Percentiles rank a stretch among this genome's conserved stretches.
phyloP scores from a whole-genome alignment of 2,329 filamentous ascomycete species.

The Apiospora malaysiana region DNA sequence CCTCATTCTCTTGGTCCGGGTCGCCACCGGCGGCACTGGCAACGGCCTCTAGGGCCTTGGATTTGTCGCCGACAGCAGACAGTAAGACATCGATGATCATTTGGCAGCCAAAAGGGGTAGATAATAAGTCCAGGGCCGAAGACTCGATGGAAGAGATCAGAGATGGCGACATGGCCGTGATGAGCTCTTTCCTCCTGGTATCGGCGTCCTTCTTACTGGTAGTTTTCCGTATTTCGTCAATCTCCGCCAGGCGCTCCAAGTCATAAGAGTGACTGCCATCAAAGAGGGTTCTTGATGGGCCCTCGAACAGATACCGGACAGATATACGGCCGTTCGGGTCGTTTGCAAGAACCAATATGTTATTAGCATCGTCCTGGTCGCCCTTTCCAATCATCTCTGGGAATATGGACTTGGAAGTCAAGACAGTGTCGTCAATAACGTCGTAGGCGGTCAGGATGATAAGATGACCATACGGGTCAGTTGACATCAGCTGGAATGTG shows the following conservation, averaged over 20 bases:
- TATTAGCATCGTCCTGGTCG: conserved; percentile 65
- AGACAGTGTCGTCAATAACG: conserved; percentile 91
- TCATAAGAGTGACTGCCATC: conserved; percentile 68
- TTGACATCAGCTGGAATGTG: conserved; percentile 83
- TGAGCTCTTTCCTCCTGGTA: conserved; percentile 75
- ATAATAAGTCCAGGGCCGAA: conserved; percentile 70
- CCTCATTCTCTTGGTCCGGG: conserved; percentile 44
- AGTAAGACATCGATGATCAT: conserved; percentile 85
- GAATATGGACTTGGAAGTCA: conserved; percentile 85
- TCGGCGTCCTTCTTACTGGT: conserved; percentile 94
- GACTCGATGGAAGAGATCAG: conserved; percentile 76
- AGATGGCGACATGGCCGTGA: conserved; percentile 74
- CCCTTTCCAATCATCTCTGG: conserved; percentile 82
- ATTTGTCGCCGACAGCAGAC: conserved; percentile 76
- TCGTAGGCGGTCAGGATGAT: conserved; percentile 88
- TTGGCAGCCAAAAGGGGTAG: conserved; percentile 84
- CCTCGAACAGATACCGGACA: conserved; percentile 82
- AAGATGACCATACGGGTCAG: conserved; percentile 77
- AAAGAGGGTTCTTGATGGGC: conserved; percentile 65
- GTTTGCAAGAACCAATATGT: conserved; percentile 68
- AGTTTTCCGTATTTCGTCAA: conserved; percentile 77
- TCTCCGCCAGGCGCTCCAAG: conserved; percentile 74
- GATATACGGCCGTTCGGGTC: conserved; percentile 70
- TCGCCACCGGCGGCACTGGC: conserved; percentile 67
- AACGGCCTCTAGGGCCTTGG: conserved; percentile 72